Evolutionary conservation across 345 rosid genomes (phyloP), one percentile per base, ranked within the genome.

Genomic region (Citrus unshiu): DNA sequence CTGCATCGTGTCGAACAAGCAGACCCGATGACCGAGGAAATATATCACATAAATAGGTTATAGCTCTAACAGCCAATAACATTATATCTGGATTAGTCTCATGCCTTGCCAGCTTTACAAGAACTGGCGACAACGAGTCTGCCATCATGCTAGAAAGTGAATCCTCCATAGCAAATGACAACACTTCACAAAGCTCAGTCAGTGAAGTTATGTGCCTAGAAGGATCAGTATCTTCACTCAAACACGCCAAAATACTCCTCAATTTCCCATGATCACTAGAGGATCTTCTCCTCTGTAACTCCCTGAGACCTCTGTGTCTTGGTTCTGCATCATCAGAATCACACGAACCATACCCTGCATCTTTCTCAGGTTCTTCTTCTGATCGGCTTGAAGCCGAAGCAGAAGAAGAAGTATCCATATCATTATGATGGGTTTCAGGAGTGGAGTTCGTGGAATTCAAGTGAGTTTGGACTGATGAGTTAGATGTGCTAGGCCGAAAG

Each of bases 381-480:
- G 98, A 95, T 43, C 80, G 87, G 83, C 93, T 93, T 14, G 98
- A 95, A 64, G 83, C 95, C 0, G 98, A 95, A 81, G 85, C 93
- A 81, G 97, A 89, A 22, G 99, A 93, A 21, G 97, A 89, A 80
- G 99, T 90, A 35, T 92, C 98, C 94, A 96, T 90, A 72, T 93
- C 97, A 9, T 87, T 89, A n/a, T 87, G 88, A 77, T 30, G 85
- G 69, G 83, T 75, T 62, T 88, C 91, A 13, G 84, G 78, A 7
- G 83, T 87, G 16, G 93, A 84, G 73, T 73, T 89, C 0, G 86
- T 51, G 13, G 88, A 89, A 81, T 91, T 86, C 76, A 84, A 61
- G 51, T 87, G 90, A 61, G 91, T 86, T 75, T 89, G 93, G 58
- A 86, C 84, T 6, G 92, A 90, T 46, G 93, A 89, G 76, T 84